Evolutionary conservation across 1,284 basidiomycete genomes (phyloP).

Genomic region (Tremellales sp.): DNA sequence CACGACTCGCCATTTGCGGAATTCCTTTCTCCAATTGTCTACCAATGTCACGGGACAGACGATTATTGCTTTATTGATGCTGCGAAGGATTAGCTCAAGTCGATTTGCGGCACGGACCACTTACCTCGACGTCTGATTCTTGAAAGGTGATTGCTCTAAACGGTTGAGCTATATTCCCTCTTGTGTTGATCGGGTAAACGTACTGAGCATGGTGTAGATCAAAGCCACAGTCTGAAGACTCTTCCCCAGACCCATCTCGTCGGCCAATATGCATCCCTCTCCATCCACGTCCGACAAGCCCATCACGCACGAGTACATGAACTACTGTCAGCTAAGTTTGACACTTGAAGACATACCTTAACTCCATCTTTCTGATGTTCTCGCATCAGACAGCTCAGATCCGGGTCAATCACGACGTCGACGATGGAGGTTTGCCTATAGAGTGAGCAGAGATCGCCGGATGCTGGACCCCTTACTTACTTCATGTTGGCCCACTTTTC

Average conservation of each 20-base stretch:
- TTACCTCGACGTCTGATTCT: constrained; percentile 54
- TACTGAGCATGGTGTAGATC: constrained; percentile 83
- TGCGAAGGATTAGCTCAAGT: constrained; percentile 11
- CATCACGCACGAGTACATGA: constrained; percentile 96
- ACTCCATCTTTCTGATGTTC: constrained; percentile 87
- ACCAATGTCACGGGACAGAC: constrained; percentile 92
- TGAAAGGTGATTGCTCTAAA: constrained; percentile 72
- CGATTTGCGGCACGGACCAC: constrained; percentile 6
- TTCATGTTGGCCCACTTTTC: constrained; percentile 70
- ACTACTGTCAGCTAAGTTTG: constrained; percentile 50
- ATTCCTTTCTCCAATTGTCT: constrained; percentile 96
- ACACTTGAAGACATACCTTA: constrained; percentile 21
- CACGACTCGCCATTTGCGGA: constrained; percentile 73
- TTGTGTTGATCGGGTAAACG: constrained; percentile 32
- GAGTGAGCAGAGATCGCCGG: not conserved
- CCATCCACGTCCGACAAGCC: constrained; percentile 78
- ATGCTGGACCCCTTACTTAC: constrained; percentile 48
- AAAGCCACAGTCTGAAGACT: constrained; percentile 80
- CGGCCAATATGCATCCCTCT: constrained; percentile 90
- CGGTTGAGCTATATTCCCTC: no score
- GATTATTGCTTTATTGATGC: constrained; percentile 72
- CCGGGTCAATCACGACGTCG: constrained; percentile 90
- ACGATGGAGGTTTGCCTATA: constrained; percentile 53
- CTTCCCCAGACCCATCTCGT: constrained; percentile 96
- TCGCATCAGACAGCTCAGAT: constrained; percentile 70